Evolutionary conservation across 768 basidiomycete species (phyloP), one percentile per base, ranked within the genome.

Genomic region (Panus rudis): DNA sequence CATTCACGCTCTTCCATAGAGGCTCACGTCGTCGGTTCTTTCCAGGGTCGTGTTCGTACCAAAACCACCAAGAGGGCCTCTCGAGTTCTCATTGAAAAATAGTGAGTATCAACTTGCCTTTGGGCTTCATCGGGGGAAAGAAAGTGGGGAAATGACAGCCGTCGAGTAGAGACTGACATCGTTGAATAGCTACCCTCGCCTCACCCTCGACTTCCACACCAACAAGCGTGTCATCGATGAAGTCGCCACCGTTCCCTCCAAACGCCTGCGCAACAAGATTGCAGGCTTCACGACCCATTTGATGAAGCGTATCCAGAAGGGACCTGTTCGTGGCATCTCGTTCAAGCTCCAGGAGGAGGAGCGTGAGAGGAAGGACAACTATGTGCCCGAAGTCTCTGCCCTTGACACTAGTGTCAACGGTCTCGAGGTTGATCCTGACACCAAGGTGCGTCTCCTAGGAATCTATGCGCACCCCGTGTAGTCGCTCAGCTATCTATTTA

Each of bases 331-430:
- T 52, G 96, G 96, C 58, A 99, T 99, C 66, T 98, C 96, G 44
- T 99, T 98, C 91, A 96, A 97, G 71, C 86, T 99, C 56, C 96
- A 99, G 67, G 96, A 98, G 63, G 96, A 99, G 70, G 96, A 99
- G 72, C 80, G 96, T 50, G 96, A 99, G 71, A 74, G 94, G 59
- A 98, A 98, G 79, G 96, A 99, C 66, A 93, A 97, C 76, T 97
- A 90, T 67, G 94, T 98, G 42, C 96, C 96, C 51, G 96, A 98
- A 62, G 83, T 96, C 28, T 99, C 96, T 41, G 96, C 96, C 30
- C 86, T 99, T 52, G 88, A 93, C 65, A 81, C 78, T 46, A 70
- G 75, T 45, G 69, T 69, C 4, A 75, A 72, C 39, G 84, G 84
- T 34, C 72, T 97, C 43, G 85, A 92, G 63, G 74, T 99, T 58